Base-by-base conservation (phyloP, 208 protist species). In the Trypanosoma avium region DNA sequence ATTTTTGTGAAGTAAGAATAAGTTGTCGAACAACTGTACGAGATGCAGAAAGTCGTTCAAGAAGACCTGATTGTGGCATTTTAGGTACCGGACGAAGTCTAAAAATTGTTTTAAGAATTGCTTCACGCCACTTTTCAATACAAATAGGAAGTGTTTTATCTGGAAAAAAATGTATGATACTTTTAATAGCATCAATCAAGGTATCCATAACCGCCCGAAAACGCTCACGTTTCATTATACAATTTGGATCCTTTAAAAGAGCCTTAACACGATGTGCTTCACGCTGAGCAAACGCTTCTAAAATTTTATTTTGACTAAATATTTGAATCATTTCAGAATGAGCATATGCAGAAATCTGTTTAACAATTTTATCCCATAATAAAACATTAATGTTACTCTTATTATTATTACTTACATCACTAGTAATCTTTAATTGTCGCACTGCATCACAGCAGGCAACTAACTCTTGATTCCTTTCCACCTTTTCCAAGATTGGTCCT, bases 91-190 rank as follows among this genome's bases (percentile, higher is more conserved):
- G 64, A 30, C 59, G 60, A 32, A 77, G 59, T 45, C 57, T 32
- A 5, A 55, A 26, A 4, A 90, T 47, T 21, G 73, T 29, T 13
- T 58, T 46, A 24, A 75, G 42, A 17, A 89, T 55, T 9, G 70
- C 35, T 21, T 62, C 46, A 4, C 67, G 70, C 82, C 82, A 89
- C 9, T 53, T 56, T 4, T 30, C 40, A 15, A 76, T 61, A 50
- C 84, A 90, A 40, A 70, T 61, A 7, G 66, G 63, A 8, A 76
- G 73, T 27, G 76, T 79, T 35, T 79, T 76, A 1, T 86, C 74
- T 7, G 84, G 84, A 26, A 73, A 78, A 58, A 81, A 86, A 42
- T 67, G 68, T 21, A 86, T 57, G 47, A 79, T 67, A 33, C 67
- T 67, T 57, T 68, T 67, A 0, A 77, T 48, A 1, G 48, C 63